phyloP scores from a whole-genome alignment of 306 rosid genomes.

The Echinosophora koreensis region DNA sequence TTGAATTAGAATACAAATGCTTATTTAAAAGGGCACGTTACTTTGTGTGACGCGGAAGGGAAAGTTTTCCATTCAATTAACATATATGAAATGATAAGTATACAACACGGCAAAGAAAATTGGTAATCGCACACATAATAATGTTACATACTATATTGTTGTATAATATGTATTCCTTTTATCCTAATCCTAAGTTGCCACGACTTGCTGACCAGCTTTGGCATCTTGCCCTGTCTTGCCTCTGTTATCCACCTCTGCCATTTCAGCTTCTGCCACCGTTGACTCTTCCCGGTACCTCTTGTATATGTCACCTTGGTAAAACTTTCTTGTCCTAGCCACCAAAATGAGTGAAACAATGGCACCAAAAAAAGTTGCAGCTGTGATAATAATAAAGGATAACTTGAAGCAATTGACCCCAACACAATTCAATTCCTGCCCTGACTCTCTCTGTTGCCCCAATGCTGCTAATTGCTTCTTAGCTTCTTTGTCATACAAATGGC shows the following conservation, averaged over 20 bases:
- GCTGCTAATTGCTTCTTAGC: slow-evolving; percentile 50
- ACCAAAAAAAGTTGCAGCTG: slow-evolving; percentile 56
- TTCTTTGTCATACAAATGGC: slow-evolving; percentile 61
- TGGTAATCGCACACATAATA: neutral
- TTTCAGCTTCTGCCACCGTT: neutral
- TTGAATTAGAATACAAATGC: neutral
- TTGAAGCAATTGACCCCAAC: slow-evolving; percentile 52
- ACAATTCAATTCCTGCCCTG: slow-evolving; percentile 54
- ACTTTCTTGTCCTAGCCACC: slow-evolving; percentile 65
- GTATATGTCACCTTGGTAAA: slow-evolving; percentile 58
- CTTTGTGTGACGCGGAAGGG: slow-evolving; percentile 1
- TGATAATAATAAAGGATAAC: slow-evolving; percentile 54
- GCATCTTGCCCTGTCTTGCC: neutral
- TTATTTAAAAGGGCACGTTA: neutral
- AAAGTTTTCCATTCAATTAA: neutral
- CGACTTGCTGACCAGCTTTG: slow-evolving; percentile 31
- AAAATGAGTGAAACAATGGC: slow-evolving; percentile 51
- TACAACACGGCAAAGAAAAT: slow-evolving; percentile 40
- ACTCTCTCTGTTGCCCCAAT: slow-evolving; percentile 24
- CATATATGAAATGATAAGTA: slow-evolving; percentile 26
- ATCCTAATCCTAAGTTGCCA: slow-evolving; percentile 22
- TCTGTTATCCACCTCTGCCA: slow-evolving; percentile 8
- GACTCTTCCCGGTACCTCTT: slow-evolving; percentile 45
- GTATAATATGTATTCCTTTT: neutral
- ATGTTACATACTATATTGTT: slow-evolving; percentile 16